Evolutionary conservation across 1,284 basidiomycete genomes (phyloP), one percentile per base, ranked within the genome.

Genomic region (Ceratobasidium papillatum): DNA sequence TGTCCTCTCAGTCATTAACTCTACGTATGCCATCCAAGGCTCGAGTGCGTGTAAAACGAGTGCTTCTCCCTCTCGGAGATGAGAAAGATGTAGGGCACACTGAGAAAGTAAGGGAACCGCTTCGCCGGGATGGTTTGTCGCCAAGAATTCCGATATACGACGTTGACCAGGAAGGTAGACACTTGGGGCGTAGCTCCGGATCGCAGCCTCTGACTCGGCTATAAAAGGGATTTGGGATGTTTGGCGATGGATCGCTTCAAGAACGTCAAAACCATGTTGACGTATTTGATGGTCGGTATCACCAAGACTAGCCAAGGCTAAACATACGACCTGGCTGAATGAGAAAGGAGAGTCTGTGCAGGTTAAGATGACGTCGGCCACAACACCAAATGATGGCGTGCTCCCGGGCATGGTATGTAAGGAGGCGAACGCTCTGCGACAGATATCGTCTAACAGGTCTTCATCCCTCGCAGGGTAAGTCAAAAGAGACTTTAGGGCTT

Each of bases 301-400:
- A 43, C 93, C 93, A 2, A 98, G 87, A 81, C 97, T 97, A 25
- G 93, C 90, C 11, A 98, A 83, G 0, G 92, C 93, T 3, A 97
- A 85, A 78, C 92, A 96, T n/a, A 90, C 87, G 11, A 90, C 85
- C 79, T 97, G 94, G 36, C 88, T 85, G 78, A 94, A 93, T 9
- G 86, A 87, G 81, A 95, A 92, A 36, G 85, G 84, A 78, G 89
- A 90, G 72, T 58, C 77, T 7, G 89, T 86, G 8, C 83, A 82
- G 2, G 86, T 87, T 79, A 90, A 88, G 41, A 94, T 84, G n/a
- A 92, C 87, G 56, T 94, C 91, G 0, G 89, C 87, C 0, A 96
- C 85, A 30, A 93, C 90, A 78, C 93, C 91, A 79, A 98, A 97
- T 82, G 95, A 91, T 32, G 87, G 88, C 17, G 84, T 84, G 66